phyloP scores from a whole-genome alignment of 768 basidiomycete species.

The Austroboletus eburneus region DNA sequence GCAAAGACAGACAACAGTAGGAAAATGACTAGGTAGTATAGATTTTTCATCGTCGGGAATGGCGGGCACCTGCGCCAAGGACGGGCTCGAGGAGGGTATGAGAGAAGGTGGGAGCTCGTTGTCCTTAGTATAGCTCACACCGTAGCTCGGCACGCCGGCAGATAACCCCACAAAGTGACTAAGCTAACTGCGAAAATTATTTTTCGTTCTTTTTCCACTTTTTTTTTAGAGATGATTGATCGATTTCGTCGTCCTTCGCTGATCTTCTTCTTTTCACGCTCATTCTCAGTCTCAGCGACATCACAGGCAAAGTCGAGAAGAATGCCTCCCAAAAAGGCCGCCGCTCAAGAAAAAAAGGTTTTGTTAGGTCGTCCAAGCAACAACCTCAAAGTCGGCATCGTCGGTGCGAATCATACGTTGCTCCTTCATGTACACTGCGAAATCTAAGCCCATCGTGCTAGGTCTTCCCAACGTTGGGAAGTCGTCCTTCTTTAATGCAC shows the following conservation, averaged over 20 bases:
- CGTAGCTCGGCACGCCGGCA: constrained; percentile 18
- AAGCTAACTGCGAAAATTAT: constrained; percentile 4
- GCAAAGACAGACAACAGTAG: constrained; percentile 17
- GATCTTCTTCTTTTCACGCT: constrained; percentile 14
- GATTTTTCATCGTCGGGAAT: constrained; percentile 14
- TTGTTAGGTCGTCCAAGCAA: constrained; percentile 90
- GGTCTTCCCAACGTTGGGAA: constrained; percentile 97
- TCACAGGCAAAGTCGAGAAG: constrained; percentile 46
- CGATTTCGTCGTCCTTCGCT: constrained; percentile 22
- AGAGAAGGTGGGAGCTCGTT: not conserved
- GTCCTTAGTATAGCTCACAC: not conserved
- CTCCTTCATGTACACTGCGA: not conserved
- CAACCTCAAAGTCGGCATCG: constrained; percentile 98
- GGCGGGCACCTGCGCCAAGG: constrained; percentile 5
- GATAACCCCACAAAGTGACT: constrained; percentile 12
- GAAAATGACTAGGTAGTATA: constrained; percentile 10
- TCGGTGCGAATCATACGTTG: constrained; percentile 72
- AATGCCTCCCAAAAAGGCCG: constrained; percentile 92
- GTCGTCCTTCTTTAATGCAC: constrained; percentile 97
- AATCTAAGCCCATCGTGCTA: constrained; percentile 27
- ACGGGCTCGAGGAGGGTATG: not conserved
- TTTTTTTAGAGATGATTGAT: constrained; percentile 29
- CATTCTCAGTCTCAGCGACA: constrained; percentile 37
- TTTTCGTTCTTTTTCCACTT: not conserved
- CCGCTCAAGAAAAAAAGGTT: constrained; percentile 72